Evolutionary conservation across 2,329 filamentous ascomycete genomes (phyloP), one percentile per base, ranked within the genome.

Genomic region (Neonectria neomacrospora): DNA sequence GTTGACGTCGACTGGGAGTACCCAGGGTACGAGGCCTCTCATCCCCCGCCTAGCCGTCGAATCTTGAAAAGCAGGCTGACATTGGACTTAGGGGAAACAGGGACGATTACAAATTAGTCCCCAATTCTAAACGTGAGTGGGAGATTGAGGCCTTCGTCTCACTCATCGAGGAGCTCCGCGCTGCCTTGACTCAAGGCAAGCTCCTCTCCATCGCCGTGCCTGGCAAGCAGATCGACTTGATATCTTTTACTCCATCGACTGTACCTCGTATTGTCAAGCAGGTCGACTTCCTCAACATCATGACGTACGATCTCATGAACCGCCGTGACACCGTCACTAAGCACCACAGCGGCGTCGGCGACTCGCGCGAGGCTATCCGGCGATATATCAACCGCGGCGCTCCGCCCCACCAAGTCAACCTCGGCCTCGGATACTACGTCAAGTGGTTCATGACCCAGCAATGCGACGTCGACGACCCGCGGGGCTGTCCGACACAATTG

Each of bases 261-360:
- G 80, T 89, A 0, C 86, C 88, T 0, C 77, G 82, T 59, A 90
- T 93, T 71, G 83, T 81, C 70, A 72, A 80, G 5, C 80, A 82
- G 1, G 83, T 92, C 16, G 88, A 93, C 71, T 89, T 89, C 68
- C 81, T 92, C 74, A 93, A 92, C 69, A 80, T 84, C 71, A 85
- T 92, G 90, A 83, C 86, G 1, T 92, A 92, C 74, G 90, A 92
- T 70, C 77, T 91, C 58, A 88, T 90, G 82, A 91, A 91, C 79
- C 85, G 90, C 34, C 87, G 91, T 34, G 87, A 92, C 77, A 87
- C 77, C 45, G 73, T 80, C 10, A 91, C 90, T 3, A 82, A 80
- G 34, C 90, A 93, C 75, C 89, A 91, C 73, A 89, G 84, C 45
- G 87, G 87, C n/a, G 80, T 92, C 7, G 72, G 79, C 14, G 83